Evolutionary conservation across 495 filamentous ascomycete species (phyloP).

Genomic region (Acidomyces sp.): DNA sequence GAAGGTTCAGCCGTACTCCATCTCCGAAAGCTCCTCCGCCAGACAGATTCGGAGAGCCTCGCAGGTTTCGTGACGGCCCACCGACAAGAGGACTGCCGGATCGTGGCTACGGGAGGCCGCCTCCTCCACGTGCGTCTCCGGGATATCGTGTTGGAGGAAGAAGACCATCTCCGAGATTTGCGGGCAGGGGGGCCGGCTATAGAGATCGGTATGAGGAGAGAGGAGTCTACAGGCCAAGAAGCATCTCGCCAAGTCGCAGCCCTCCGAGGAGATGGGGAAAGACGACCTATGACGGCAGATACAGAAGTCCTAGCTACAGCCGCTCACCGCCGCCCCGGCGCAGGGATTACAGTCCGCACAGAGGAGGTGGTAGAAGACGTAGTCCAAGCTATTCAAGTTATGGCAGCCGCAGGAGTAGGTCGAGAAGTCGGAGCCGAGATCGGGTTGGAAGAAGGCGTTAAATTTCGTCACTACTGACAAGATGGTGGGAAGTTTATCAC

Average conservation of each 20-base stretch:
- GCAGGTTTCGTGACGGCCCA: constrained; percentile 31
- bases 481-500: too few species aligned
- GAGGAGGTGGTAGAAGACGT: constrained; percentile 36
- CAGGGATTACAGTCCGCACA: constrained; percentile 17
- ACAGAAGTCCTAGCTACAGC: constrained; percentile 20
- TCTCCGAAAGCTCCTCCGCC: constrained; percentile 15
- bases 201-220: constrained; percentile 20
- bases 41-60: constrained; percentile 14
- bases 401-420: constrained; percentile 36
- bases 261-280: constrained; percentile 20
- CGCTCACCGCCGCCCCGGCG: constrained; percentile 35
- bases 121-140: constrained; percentile 16
- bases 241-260: constrained; percentile 28
- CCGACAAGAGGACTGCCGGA: constrained; percentile 45
- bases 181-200: constrained; percentile 27
- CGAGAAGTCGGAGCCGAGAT: constrained; percentile 29
- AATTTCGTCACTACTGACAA: too few species aligned
- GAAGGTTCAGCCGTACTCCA: constrained; percentile 34
- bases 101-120: constrained; percentile 1
- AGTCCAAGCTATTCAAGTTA: constrained; percentile 53
- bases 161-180: constrained; percentile 28
- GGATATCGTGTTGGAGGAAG: constrained; percentile 18
- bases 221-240: constrained; percentile 18
- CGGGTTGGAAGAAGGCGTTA: constrained; percentile 21
- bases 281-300: background rate